These are phyloP conservation scores for Rhododendron griersonianum DNA, from an alignment of 148 eudicot species.

Conservation along the genomic window DNA sequence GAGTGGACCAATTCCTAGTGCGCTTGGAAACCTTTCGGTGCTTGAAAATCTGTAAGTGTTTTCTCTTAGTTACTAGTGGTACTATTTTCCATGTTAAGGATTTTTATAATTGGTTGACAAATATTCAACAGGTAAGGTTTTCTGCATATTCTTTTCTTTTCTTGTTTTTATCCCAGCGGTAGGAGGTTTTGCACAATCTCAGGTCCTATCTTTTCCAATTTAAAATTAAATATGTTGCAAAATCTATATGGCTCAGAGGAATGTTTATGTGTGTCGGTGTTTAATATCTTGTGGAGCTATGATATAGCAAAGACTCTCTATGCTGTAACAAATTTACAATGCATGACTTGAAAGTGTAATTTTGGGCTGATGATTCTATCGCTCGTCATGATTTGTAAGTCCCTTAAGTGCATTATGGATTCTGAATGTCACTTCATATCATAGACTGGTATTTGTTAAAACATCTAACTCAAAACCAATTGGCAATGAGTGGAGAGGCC, in stretches of 20 bases:
- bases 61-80: neutral
- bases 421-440: neutral
- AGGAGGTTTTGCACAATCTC: neutral
- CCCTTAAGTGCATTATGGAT: neutral
- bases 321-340: neutral
- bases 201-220: conserved; percentile 8
- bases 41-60: conserved; percentile 78
- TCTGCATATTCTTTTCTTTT: neutral
- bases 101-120: neutral
- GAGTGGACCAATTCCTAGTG: conserved; percentile 68
- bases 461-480: too few species aligned
- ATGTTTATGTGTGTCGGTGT: neutral
- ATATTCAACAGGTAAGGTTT: neutral
- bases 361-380: neutral
- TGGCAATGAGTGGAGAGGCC: too few species aligned
- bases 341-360: neutral
- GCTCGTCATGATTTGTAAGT: neutral
- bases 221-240: neutral
- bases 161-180: neutral
- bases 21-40: conserved; percentile 69
- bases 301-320: neutral
- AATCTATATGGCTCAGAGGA: neutral
- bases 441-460: neutral
- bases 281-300: neutral
- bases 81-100: neutral